Conservation (phyloP, 768 basidiomycete genomes). For the Psilocybe azurescens region DNA sequence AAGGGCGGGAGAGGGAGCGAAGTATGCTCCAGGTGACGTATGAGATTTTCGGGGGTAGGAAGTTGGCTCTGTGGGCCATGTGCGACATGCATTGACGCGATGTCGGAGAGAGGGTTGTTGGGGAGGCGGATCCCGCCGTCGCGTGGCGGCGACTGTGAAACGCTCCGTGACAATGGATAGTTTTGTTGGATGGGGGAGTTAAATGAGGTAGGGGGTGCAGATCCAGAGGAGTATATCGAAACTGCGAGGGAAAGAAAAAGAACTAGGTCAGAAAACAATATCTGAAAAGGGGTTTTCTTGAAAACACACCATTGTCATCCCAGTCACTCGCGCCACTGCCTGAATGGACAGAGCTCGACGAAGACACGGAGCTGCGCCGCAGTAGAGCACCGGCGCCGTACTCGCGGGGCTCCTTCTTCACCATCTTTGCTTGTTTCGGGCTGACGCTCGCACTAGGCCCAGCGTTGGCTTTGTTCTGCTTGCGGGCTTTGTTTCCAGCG, state of each 20-base stretch:
- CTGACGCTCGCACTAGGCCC: slow-evolving; percentile 27
- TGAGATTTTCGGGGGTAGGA: slow-evolving; percentile 29
- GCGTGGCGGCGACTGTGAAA: slow-evolving; percentile 51
- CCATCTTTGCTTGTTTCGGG: slow-evolving; percentile 42
- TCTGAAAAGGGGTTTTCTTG: slow-evolving; percentile 15
- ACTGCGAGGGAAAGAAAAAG: slow-evolving; percentile 33
- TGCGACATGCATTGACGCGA: slow-evolving; percentile 50
- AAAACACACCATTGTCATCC: slow-evolving; percentile 77
- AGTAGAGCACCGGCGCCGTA: slow-evolving; percentile 41
- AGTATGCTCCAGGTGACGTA: slow-evolving; percentile 29
- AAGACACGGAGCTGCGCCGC: slow-evolving; percentile 69
- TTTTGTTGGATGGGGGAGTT: slow-evolving; percentile 66
- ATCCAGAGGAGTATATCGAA: slow-evolving; percentile 62
- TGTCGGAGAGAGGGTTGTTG: slow-evolving; percentile 72
- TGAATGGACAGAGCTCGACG: slow-evolving; percentile 58
- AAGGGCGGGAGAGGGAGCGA: slow-evolving; percentile 23
- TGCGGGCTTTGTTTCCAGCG: slow-evolving; percentile 84
- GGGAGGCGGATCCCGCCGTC: slow-evolving; percentile 76
- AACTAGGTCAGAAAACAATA: slow-evolving; percentile 24
- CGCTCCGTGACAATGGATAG: slow-evolving; percentile 62
- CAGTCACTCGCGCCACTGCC: slow-evolving; percentile 74
- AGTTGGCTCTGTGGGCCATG: slow-evolving; percentile 19
- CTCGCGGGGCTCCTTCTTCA: slow-evolving; percentile 73
- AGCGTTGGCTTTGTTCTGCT: slow-evolving; percentile 42
- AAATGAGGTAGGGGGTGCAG: slow-evolving; percentile 66